Base-by-base conservation (phyloP, 257 asterid genomes). In the Solanum phureja region DNA sequence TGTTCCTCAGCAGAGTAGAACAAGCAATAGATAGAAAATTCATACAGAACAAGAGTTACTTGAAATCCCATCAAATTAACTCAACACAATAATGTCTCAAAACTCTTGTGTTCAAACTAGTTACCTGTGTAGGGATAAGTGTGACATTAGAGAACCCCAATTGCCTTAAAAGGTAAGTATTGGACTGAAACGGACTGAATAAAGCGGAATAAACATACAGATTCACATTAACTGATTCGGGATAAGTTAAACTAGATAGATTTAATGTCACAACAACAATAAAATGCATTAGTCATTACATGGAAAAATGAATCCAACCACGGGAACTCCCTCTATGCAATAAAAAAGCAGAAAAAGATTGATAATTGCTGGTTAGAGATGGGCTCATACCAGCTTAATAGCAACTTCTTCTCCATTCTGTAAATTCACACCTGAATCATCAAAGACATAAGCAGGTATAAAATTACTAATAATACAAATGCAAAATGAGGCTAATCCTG, bases 361-460 rank as follows among this genome's bases (percentile, higher is more conserved):
- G 66, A 79, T 29, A 12, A 79, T 44, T 79, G 38, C 9, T 44
- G 37, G 16, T 14, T 8, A 23, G 8, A 35, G 35, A 71, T 24
- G 35, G 37, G 60, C 85, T 68, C 90, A 75, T 92, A 96, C 99
- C 95, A 94, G 93, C 95, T 96, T 96, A 88, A 96, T 89, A 60
- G 95, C 99, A 27, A 95, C 98, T 95, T 96, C 99, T 92, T 96
- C 99, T 90, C 98, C 98, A 91, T 89, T 96, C 88, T 94, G 98
- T 88, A 94, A 87, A 87, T 93, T 94, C 86, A 95, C 98, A 90
- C 99, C 99, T 96, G 88, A 84, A 89, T 58, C 88, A 74, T 87
- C 69, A 82, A 81, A 81, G 40, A 12, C 3, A 6, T 18, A 29
- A 29, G 18, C 60, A 14, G 84, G 64, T 79, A 16, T 42, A 77